phyloP scores from a whole-genome alignment of 257 asterid species.

The Sherardia arvensis region DNA sequence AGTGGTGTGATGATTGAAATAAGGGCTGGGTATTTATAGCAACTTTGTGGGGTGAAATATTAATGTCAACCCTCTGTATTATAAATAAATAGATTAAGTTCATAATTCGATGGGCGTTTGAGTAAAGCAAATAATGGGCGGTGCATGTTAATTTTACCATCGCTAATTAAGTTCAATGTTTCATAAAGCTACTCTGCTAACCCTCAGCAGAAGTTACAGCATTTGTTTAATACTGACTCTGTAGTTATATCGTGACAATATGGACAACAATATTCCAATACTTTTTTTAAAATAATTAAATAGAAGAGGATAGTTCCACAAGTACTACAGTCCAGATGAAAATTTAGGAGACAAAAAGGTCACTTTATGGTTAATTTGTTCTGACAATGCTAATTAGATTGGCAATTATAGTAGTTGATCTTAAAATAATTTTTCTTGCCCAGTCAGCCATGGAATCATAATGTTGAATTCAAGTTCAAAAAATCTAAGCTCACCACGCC shows the following conservation, averaged over 20 bases:
- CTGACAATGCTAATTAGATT: not conserved
- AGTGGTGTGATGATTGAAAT: slow-evolving; percentile 13
- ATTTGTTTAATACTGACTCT: not conserved
- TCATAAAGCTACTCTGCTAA: slow-evolving; percentile 8
- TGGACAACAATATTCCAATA: not conserved
- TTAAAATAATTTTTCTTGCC: no score
- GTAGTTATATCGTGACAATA: no score
- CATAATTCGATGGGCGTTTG: slow-evolving; percentile 26
- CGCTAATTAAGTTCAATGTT: slow-evolving; percentile 24
- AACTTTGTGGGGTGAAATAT: slow-evolving; percentile 23
- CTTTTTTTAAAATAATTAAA: not conserved
- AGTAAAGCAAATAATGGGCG: slow-evolving; percentile 35
- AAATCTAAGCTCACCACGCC: no score
- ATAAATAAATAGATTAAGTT: not conserved
- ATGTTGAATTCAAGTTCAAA: no score
- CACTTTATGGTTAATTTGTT: not conserved
- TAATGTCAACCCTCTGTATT: slow-evolving; percentile 23
- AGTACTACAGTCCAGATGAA: not conserved
- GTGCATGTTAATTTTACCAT: slow-evolving; percentile 23
- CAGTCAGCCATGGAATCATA: no score
- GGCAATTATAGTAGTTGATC: no score
- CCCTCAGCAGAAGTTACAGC: slow-evolving; percentile 20
- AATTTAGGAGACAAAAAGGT: not conserved
- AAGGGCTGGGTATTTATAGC: slow-evolving; percentile 33
- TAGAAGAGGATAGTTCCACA: not conserved